phyloP scores from a whole-genome alignment of 2,329 filamentous ascomycete species.

The Penicillium janthinellum region DNA sequence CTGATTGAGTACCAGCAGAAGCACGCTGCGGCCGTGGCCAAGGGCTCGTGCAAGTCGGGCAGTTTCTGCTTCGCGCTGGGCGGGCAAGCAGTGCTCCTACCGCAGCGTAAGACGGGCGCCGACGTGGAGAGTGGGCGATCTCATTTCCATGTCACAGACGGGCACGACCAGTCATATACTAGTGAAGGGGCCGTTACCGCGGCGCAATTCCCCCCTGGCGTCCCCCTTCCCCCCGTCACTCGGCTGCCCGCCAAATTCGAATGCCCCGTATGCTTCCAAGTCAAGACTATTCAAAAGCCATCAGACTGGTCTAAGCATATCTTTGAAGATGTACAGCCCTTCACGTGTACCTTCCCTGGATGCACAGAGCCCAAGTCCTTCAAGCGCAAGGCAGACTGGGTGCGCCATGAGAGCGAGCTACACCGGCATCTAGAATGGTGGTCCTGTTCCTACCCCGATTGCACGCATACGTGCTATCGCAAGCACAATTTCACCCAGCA shows the following conservation, averaged over 20 bases:
- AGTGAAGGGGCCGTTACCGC: conserved; percentile 69
- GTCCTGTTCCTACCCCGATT: conserved; percentile 80
- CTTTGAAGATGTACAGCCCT: conserved; percentile 89
- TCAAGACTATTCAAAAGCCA: conserved; percentile 84
- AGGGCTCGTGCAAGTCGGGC: conserved; percentile 61
- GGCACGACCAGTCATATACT: conserved; percentile 68
- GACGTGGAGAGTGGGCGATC: conserved; percentile 60
- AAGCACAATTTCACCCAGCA: conserved; percentile 94
- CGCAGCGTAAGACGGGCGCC: conserved; percentile 55
- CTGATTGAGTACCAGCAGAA: conserved; percentile 70
- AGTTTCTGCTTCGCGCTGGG: conserved; percentile 67
- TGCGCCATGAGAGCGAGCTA: conserved; percentile 88
- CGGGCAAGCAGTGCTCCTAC: conserved; percentile 65
- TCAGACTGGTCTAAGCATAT: conserved; percentile 98
- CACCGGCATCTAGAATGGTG: conserved; percentile 91
- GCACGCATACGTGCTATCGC: conserved; percentile 78
- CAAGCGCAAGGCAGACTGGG: conserved; percentile 95
- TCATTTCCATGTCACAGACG: conserved; percentile 58
- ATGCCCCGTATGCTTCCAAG: conserved; percentile 81
- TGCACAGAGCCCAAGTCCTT: conserved; percentile 88
- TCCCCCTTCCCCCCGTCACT: conserved; percentile 77
- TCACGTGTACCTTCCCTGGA: conserved; percentile 84
- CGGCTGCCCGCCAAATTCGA: conserved; percentile 84
- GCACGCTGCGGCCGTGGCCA: conserved; percentile 64
- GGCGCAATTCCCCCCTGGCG: conserved; percentile 76